Base-by-base conservation (phyloP, 1,284 basidiomycete genomes). In the Phenoliferia sp. region DNA sequence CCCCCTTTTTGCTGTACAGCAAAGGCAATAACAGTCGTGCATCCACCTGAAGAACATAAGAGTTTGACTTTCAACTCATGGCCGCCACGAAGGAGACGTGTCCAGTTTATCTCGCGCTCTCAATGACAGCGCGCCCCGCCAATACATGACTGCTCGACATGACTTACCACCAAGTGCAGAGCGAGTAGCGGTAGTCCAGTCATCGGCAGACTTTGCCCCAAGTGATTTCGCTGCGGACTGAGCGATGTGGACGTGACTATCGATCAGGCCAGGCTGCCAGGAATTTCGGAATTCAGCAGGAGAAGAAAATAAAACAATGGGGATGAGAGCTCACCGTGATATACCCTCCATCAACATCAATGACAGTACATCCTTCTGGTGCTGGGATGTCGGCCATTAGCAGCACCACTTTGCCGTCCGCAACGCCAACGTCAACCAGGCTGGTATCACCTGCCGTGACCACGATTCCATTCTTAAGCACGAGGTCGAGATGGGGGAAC, bases 201-300 rank as follows among this genome's bases (percentile, higher is more conserved):
- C 64, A 60, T 76, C 76, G 3, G 73, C 71, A 2, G 62, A 67
- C 15, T 67, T 63, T 3, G 74, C 72, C 3, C 71, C 74, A 9
- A 65, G 59, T 10, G 62, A 19, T 19, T 52, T 52, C 22, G 9
- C 63, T 0, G 71, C 73, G 5, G 65, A 68, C 56, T 76, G 75
- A 12, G 71, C 69, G 55, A 75, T 69, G 54, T 76, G 74, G 32
- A 76, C 73, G 35, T 76, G 75, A 22, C 72, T 70, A 66, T 76
- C 74, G 57, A 76, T 61, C 2, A 70, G 64, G 4, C 73, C 73
- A 26, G 73, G 75, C 71, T 74, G 62, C 5, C n/a, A n/a, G n/a
- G 54, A 56, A 19, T 19, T 22, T 15, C 39, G 39, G 9, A 52
- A 26, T 26, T 52, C 48, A 22, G 22, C 48, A 52, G 48, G 22